Base-by-base conservation (phyloP, 2,329 filamentous ascomycete genomes). In the Cadophora luteo-olivacea region DNA sequence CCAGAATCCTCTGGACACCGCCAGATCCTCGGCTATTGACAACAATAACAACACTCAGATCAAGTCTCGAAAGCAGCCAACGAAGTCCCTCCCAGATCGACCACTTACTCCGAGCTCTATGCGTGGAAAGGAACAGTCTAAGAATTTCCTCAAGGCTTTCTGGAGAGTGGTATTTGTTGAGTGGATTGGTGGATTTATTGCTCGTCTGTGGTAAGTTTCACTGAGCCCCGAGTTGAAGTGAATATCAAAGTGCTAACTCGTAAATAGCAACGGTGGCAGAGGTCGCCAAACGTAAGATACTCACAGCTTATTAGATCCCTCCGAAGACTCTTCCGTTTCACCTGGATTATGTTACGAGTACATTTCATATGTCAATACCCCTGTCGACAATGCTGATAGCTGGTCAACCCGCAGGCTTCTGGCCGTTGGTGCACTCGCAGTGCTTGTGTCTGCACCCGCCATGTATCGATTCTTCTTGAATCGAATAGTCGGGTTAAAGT, bases 171-270 rank as follows among this genome's bases (percentile, higher is more conserved):
- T 79, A 22, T 78, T 79, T 60, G 74, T 79, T 29, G 76, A 78
- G 38, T 80, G 78, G 78, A 77, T 80, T 58, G 78, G 79, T 52
- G 77, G 76, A 55, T 64, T 79, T 11, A 67, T 78, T 24, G 67
- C 66, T 52, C 71, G 70, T 63, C 62, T 77, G 25, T 77, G 75
- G 55, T 58, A 24, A 58, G 55, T 24, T 4, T 14, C 24, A 14
- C 3, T 1, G 12, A 49, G 11, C 16, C 24, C 7, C 2, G 16
- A 48, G 5, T 14, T 48, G 2, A 2, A 14, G 41, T 48, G 41
- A 1, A 6, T 12, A 24, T 24, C 32, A 24, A 14, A 24, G 24
- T 22, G 11, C 33, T 58, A 38, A 58, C n/a, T 4, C 11, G 3
- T 58, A 19, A 58, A 58, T n/a, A 58, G 55, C 55, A 58, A 58